Evolutionary conservation across 1,284 basidiomycete genomes (phyloP), one percentile per base, ranked within the genome.

Genomic region (Wallemia ichthyophaga): DNA sequence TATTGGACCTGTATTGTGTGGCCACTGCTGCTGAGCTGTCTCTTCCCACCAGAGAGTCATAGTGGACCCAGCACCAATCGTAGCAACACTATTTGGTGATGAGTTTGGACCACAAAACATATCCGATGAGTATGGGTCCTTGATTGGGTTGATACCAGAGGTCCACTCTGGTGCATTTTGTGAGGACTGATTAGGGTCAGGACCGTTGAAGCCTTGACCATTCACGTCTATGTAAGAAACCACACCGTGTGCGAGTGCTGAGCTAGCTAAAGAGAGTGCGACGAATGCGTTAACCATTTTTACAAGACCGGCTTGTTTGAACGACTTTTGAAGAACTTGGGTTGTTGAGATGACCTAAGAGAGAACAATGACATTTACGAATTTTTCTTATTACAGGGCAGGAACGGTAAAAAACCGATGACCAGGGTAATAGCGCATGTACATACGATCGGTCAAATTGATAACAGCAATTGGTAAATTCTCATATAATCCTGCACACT

Each of bases 1-100:
- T 65, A 83, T 69, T 1, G 82, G 81, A 2, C 82, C 82, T 11
- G 71, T 78, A 60, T 81, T 73, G 64, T 84, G 82, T 1, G 78
- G 77, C 81, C 80, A 82, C 79, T 82, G 59, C 37, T 24, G 56
- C 2, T 21, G 28, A 54, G 27, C 60, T 17, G 37, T 48, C n/a
- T 48, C 37, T 48, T 48, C 37, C 37, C 37, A 48, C 9, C n/a
- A 48, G n/a, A 48, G 7, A 48, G 37, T 48, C 37, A 48, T 48
- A 5, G 9, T 5, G 9, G 37, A 48, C 5, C 37, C 37, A 21
- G 37, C 37, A 48, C 37, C 37, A 48, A 48, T 48, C 5, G 37
- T 11, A 21, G 13, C 37, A 3, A 21, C n/a, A 17, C n/a, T 5
- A 48, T 48, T 48, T 13, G 37, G 11, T 17, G 11, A 21, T 11